Base-by-base conservation (phyloP, 1,284 basidiomycete species). In the Garcileccinum viscosum region DNA sequence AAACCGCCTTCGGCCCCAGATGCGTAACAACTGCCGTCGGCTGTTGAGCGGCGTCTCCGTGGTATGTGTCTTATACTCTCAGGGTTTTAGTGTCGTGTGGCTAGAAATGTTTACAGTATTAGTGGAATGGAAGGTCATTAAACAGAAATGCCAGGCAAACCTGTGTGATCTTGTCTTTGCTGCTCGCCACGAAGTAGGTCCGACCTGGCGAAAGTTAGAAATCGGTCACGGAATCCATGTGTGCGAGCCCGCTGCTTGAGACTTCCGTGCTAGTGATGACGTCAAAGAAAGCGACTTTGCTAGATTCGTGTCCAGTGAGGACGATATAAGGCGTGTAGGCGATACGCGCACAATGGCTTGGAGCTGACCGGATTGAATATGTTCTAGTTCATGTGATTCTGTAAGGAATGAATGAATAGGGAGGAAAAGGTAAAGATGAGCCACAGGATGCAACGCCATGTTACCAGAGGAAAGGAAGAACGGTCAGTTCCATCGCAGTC, bases 1-100 rank as follows among this genome's bases (percentile, higher is more conserved):
- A 95, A 98, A 63, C 96, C 97, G 79, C 99, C 98, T 83, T 99
- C 98, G 77, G 96, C 93, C 61, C 98, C 98, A 4, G 95, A 97
- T 17, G 97, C 95, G 78, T 97, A 99, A 63, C 89, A 90, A 63
- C 90, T 94, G 59, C 97, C 96, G 64, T 89, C 87, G 15, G 98
- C 94, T 96, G 84, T 99, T 99, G 71, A 99, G 84, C 1, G 97
- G 97, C 2, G 97, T 98, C 82, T 99, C 96, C 7, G 97, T 97
- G 19, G 90, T 82, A 82, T 88, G 99, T 5, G 95, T 96, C 84
- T 99, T 99, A 84, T 63, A 97, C 93, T 75, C 91, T 88, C 32
- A 99, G 86, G 22, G 91, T 94, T 80, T 94, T 93, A 50, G 94
- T 93, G 79, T 98, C 95, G 78, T 97, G 95, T 82, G 98, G 86